These are phyloP conservation scores for Candida qinlingensis DNA, from an alignment of 805 yeast species.

Conservation along the genomic window DNA sequence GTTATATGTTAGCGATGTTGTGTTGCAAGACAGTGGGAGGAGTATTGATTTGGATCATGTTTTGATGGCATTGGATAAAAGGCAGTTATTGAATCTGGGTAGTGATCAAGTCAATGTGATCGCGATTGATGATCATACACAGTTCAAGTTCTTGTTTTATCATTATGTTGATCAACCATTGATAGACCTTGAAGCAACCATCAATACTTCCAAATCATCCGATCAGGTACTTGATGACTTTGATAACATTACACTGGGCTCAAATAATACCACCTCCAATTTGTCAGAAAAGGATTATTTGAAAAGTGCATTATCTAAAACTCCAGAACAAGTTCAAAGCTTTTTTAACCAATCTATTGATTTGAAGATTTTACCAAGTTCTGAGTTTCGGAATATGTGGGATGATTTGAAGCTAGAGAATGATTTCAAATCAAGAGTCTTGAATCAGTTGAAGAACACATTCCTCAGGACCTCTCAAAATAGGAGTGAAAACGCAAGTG, in stretches of 20 bases:
- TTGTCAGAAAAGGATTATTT: not conserved
- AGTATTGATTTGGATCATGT: not conserved
- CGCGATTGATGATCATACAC: not conserved
- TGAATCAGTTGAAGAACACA: conserved; percentile 16
- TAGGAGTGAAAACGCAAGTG: conserved; percentile 1
- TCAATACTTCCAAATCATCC: not conserved
- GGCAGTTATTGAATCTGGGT: not conserved
- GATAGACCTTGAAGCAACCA: not conserved
- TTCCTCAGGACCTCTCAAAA: conserved; percentile 13
- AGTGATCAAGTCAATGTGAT: not conserved
- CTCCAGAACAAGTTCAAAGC: conserved; percentile 1
- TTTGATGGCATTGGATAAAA: not conserved
- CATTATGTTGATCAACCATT: conserved; percentile 2
- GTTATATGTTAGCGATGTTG: conserved; percentile 3
- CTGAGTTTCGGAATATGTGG: conserved; percentile 30
- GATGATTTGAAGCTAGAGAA: conserved; percentile 29
- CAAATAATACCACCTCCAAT: conserved; percentile 3
- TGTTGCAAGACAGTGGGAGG: not conserved
- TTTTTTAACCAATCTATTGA: conserved; percentile 7
- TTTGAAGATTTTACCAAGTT: conserved; percentile 26
- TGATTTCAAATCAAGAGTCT: conserved; percentile 27
- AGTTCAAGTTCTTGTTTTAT: conserved; percentile 1
- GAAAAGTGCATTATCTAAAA: conserved; percentile 8
- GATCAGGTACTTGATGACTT: conserved; percentile 20
- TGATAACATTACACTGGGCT: conserved; percentile 26